Conservation (phyloP, 106 monocot species). For the Phalaenopsis aphrodite region DNA sequence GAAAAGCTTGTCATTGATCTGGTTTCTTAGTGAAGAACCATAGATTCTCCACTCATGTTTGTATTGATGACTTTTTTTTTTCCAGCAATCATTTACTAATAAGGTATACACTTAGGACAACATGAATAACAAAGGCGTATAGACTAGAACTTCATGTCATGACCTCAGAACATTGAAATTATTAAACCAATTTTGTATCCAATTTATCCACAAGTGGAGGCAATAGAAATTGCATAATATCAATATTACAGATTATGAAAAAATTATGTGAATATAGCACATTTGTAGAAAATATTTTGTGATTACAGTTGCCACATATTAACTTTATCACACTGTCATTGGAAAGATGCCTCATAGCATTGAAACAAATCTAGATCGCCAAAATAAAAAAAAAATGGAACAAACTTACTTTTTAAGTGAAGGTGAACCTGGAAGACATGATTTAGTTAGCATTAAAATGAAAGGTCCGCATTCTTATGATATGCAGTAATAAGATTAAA, state of each 20-base stretch:
- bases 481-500: not conserved
- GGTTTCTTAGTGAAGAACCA: no score
- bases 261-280: not conserved
- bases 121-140: not conserved
- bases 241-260: not conserved
- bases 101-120: not conserved
- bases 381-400: not conserved
- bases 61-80: not conserved
- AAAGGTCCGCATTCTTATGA: not conserved
- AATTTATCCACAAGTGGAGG: not conserved
- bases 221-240: not conserved
- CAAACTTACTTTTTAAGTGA: not conserved
- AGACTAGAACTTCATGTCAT: no score
- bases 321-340: not conserved
- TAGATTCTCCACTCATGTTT: no score
- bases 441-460: not conserved
- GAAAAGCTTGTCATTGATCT: no score
- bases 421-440: not conserved
- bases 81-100: not conserved
- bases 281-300: not conserved
- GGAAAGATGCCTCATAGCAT: not conserved
- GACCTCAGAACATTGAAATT: not conserved
- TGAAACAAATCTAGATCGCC: not conserved
- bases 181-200: not conserved
- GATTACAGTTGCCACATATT: not conserved